Evolutionary conservation across 2,329 filamentous ascomycete species (phyloP).

Genomic region (Hypoxylon sp.): DNA sequence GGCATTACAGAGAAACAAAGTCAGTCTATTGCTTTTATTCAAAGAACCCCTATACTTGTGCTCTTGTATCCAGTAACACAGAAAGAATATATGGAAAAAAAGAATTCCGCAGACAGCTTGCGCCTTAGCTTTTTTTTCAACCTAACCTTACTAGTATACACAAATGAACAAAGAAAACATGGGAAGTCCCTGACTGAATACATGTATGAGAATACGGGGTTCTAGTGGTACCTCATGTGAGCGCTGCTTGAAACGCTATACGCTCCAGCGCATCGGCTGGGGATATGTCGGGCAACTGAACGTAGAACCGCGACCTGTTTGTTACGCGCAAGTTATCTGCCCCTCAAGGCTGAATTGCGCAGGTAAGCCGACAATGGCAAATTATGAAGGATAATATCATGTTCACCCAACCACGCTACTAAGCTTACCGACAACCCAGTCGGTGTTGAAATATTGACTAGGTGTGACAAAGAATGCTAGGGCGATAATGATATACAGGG

Average conservation of each 20-base stretch:
- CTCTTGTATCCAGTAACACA: constrained; percentile 6
- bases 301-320: constrained; percentile 9
- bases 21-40: constrained; percentile 16
- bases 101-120: constrained; percentile 14
- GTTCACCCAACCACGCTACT: constrained; percentile 31
- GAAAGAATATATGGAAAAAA: not conserved
- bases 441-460: constrained; percentile 62
- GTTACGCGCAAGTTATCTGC: constrained; percentile 5
- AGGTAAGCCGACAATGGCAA: not conserved
- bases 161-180: constrained; percentile 20
- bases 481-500: constrained; percentile 72
- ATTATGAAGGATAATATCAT: constrained; percentile 19
- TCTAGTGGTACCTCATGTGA: constrained; percentile 5
- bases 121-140: constrained; percentile 23
- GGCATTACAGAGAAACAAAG: constrained; percentile 9
- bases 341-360: constrained; percentile 17
- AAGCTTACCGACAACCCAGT: constrained; percentile 33
- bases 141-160: constrained; percentile 35
- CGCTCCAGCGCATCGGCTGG: not conserved
- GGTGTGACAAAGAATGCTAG: constrained; percentile 73
- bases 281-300: constrained; percentile 8
- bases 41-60: constrained; percentile 17
- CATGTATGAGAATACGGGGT: constrained; percentile 11
- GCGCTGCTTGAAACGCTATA: constrained; percentile 17
- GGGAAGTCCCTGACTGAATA: constrained; percentile 19